Evolutionary conservation across 208 protist species (phyloP), one percentile per base, ranked within the genome.

Genomic region (Leishmania tarentolae): DNA sequence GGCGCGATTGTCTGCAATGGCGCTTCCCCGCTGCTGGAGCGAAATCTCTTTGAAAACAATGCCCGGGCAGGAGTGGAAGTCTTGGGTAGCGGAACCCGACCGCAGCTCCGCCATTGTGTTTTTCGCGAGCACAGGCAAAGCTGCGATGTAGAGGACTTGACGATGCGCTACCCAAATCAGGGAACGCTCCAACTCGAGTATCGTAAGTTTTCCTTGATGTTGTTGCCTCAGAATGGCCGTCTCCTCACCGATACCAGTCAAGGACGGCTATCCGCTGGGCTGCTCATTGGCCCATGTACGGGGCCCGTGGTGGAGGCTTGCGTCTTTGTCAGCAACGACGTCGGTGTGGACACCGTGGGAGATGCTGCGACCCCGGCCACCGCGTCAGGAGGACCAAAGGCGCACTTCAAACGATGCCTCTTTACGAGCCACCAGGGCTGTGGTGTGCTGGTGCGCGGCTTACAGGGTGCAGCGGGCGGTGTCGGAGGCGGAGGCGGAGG

Each of bases 21-120:
- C 31, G 91, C 88, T 24, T 77, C 76, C n/a, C 90, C 93, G 63
- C 76, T 46, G 40, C 24, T 97, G n/a, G 73, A 86, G 71, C 82
- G 83, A 28, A 95, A 95, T 81, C 52, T 95, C 42, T 97, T 96
- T 75, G 89, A 95, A 46, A 70, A 65, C n/a, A 96, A 97, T 86
- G 44, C 70, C 31, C 88, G 91, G 9, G 77, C 87, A 17, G 94
- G 94, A 31, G 40, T 97, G 47, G 94, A 97, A 83, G 83, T 97
- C 17, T 66, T 88, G 28, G 94, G 89, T 19, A 81, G 71, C 11
- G 61, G 57, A 17, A 96, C 94, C n/a, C 72, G 70, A 21, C 89
- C 91, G 42, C 57, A 83, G 24, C 73, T 95, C 6, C 53, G 75
- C n/a, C 42, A 88, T 19, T 97, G 94, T 57, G 72, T 97, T 50